Percentiles rank a stretch among this genome's conserved stretches.
These are phyloP conservation scores for Hyaloscypha variabilis DNA, from an alignment of 495 filamentous ascomycete genomes.

Conservation along the genomic window DNA sequence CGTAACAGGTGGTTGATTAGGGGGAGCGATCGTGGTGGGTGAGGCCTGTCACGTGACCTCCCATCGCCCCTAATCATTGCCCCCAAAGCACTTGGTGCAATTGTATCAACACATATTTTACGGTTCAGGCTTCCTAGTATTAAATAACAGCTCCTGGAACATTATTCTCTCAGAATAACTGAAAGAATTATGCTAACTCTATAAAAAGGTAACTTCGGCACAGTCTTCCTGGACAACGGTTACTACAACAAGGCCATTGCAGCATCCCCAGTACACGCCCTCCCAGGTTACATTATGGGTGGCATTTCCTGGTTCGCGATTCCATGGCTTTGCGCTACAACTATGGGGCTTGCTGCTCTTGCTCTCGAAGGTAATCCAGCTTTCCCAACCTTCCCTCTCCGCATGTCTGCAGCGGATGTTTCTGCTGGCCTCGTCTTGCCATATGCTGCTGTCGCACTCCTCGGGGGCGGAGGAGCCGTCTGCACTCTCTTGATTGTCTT, in stretches of 20 bases:
- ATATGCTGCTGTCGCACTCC: slow-evolving; percentile 83
- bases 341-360: slow-evolving; percentile 89
- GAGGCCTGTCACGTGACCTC: too few species aligned
- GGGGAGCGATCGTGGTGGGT: too few species aligned
- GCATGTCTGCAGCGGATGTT: slow-evolving; percentile 77
- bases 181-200: slow-evolving; percentile 33
- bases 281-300: slow-evolving; percentile 82
- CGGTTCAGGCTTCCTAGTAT: too few species aligned
- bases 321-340: slow-evolving; percentile 89
- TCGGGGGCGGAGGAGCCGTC: slow-evolving; percentile 86
- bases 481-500: slow-evolving; percentile 87
- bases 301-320: slow-evolving; percentile 96
- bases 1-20: too few species aligned
- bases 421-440: slow-evolving; percentile 87
- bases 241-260: slow-evolving; percentile 97
- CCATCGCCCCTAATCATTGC: too few species aligned
- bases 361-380: slow-evolving; percentile 75
- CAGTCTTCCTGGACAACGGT: slow-evolving; percentile 41
- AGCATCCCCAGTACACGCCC: slow-evolving; percentile 83
- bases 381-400: slow-evolving; percentile 72
- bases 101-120: too few species aligned
- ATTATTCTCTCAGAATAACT: slow-evolving; percentile 53
- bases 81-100: too few species aligned
- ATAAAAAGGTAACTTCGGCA: too few species aligned
- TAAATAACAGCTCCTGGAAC: too few species aligned